Conservation (phyloP, 352 stramenopile species). For the Stramenopiles sp. region DNA sequence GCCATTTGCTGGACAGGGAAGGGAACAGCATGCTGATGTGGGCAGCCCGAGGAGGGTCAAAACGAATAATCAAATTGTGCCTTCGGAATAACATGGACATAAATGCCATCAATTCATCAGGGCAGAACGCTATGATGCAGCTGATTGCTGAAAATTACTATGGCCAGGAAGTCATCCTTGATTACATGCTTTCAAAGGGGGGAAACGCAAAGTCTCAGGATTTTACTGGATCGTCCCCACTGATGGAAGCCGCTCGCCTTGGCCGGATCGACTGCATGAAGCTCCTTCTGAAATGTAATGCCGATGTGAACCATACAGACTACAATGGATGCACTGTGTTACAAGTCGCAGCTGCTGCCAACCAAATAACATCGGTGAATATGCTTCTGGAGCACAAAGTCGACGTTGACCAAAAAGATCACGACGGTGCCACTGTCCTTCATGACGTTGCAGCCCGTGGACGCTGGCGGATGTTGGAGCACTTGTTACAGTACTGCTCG, state of each 20-base stretch:
- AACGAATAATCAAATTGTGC: slow-evolving; percentile 53
- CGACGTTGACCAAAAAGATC: slow-evolving; percentile 21
- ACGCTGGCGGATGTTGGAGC: slow-evolving; percentile 29
- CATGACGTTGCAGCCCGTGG: slow-evolving; percentile 40
- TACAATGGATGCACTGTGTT: slow-evolving; percentile 29
- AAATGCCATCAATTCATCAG: slow-evolving; percentile 36
- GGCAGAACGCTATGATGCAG: slow-evolving; percentile 43
- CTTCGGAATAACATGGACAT: slow-evolving; percentile 45
- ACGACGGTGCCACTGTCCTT: slow-evolving; percentile 32
- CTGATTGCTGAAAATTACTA: slow-evolving; percentile 29
- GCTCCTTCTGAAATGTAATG: slow-evolving; percentile 41
- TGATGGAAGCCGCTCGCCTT: slow-evolving; percentile 36
- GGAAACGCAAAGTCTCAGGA: slow-evolving; percentile 49
- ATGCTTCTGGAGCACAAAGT: slow-evolving; percentile 28
- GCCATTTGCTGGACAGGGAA: slow-evolving; percentile 34
- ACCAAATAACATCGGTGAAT: slow-evolving; percentile 31
- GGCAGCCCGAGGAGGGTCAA: slow-evolving; percentile 38
- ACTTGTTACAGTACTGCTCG: slow-evolving; percentile 23
- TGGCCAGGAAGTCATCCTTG: slow-evolving; percentile 28
- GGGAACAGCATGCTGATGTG: slow-evolving; percentile 48
- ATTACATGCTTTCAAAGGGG: slow-evolving; percentile 60
- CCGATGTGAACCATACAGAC: slow-evolving; percentile 32
- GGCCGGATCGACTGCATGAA: slow-evolving; percentile 39
- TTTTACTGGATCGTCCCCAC: slow-evolving; percentile 36
- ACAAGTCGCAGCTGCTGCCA: slow-evolving; percentile 39